Base-by-base conservation (phyloP, 108 stramenopile species). In the Skeletonema grethae region DNA sequence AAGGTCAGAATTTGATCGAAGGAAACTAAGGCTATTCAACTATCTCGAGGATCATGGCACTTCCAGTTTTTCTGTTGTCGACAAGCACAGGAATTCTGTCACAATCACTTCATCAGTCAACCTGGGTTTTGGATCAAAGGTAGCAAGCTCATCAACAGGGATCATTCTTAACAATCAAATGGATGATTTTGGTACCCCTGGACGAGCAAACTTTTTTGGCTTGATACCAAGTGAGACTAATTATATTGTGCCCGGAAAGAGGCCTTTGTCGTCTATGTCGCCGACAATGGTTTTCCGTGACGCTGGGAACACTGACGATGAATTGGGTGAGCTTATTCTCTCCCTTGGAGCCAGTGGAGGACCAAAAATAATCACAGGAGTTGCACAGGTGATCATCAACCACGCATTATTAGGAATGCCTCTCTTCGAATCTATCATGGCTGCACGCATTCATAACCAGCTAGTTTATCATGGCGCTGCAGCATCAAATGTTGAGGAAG, bases 31-130 rank as follows among this genome's bases (percentile, higher is more conserved):
- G 20, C 55, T 57, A 0, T 90, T 93, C 65, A 86, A 87, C 7
- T 93, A 93, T 46, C 65, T 91, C 39, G 85, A 95, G 10, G 95
- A 95, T 64, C 76, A 86, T 58, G 95, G 95, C 18, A 93, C 95
- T 5, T 70, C 88, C 1, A 90, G 91, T 67, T 59, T 95, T 5
- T 84, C 87, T 8, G 82, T 95, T 4, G 77, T 95, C 7, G 95
- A 95, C 73, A 83, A 78, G 24, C 85, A 90, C 48, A 76, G 88
- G 7, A 93, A 95, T 65, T 79, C 91, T 13, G 89, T 95, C 5
- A 70, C 88, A 0, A 77, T 93, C 15, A 95, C 91, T 25, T 68
- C 72, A 24, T 86, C 95, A 6, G 69, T 95, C 69, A 95, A 95
- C 72, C 74, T 80, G 9, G 38, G 80, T 28, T 90, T 93, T 76